Evolutionary conservation across 2,329 filamentous ascomycete species (phyloP), one percentile per base, ranked within the genome.

Genomic region (Coleophoma crateriformis): DNA sequence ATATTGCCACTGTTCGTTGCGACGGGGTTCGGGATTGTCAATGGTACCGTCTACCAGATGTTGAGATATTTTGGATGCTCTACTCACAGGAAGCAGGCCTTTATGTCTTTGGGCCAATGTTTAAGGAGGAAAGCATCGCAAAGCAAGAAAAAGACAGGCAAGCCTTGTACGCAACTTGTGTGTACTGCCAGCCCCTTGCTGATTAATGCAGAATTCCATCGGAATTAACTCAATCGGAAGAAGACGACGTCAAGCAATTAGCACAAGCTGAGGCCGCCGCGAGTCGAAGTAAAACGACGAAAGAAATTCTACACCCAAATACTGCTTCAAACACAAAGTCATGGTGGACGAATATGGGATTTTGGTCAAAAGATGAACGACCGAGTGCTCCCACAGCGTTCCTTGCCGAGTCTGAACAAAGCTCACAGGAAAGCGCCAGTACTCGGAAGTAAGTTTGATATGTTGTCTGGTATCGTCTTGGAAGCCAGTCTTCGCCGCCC

Each of bases 31-130:
- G 64, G 64, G 7, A 50, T 66, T 48, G 52, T 40, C 13, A 65
- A 61, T 52, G 63, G 64, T 64, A 61, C 33, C 33, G 5, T 10
- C 12, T 40, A 37, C 32, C 45, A 33, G 44, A 44, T 11, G 22
- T 27, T 45, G 7, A 19, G 22, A 33, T 14, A 7, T 33, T 41
- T 38, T 43, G 20, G 4, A 0, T 12, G 17, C 15, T 12, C 12
- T n/a, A 38, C 39, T 45, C 27, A 43, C 14, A n/a, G 12, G 19
- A 40, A 40, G 4, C 33, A 65, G 63, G 58, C 22, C 43, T 64
- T 38, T 61, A 50, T 49, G 55, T 59, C 20, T 66, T 65, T 49
- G 60, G 55, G n/a, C 62, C 63, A 39, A 54, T 56, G 14, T 58
- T 66, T 20, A 60, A 60, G 56, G 60, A 62, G 17, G 54, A 60